Percentiles rank a stretch among this genome's conserved stretches.
phyloP scores from a whole-genome alignment of 148 eudicot genomes.

The Chenopodium album region DNA sequence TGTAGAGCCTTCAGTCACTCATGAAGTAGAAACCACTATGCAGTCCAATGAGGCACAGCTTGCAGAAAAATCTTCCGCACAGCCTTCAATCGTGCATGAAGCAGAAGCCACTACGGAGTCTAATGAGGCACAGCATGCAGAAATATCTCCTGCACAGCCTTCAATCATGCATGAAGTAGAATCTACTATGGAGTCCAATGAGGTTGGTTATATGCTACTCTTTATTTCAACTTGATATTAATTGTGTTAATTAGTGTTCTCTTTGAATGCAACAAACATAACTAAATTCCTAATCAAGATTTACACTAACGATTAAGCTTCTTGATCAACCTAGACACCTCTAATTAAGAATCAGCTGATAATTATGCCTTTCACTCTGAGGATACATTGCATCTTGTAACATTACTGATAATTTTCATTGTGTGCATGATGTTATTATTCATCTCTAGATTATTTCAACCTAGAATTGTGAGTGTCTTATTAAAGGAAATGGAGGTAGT shows the following conservation, averaged over 20 bases:
- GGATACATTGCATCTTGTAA: background rate
- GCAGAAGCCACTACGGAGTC: slow-evolving; percentile 8
- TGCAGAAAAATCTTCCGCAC: slow-evolving; percentile 10
- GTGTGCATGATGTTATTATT: background rate
- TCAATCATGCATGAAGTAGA: slow-evolving; percentile 7
- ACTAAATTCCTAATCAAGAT: background rate
- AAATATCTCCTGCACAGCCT: slow-evolving; percentile 14
- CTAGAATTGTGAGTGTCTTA: background rate
- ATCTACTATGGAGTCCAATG: slow-evolving; percentile 8
- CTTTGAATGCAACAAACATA: background rate
- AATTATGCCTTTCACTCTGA: background rate
- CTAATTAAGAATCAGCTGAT: background rate
- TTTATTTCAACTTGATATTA: background rate
- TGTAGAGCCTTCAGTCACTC: slow-evolving; percentile 3
- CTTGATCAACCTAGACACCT: background rate
- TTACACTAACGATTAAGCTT: background rate
- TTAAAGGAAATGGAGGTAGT: background rate
- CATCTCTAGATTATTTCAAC: background rate
- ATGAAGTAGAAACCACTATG: background rate
- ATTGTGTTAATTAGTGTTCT: background rate
- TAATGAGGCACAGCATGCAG: background rate
- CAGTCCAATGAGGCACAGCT: slow-evolving; percentile 17
- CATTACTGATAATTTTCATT: background rate
- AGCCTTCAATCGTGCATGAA: slow-evolving; percentile 1
- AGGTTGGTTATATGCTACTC: slow-evolving; percentile 7